These are phyloP conservation scores for Tagetes erecta DNA, from an alignment of 129 eudicot species.

Conservation along the genomic window DNA sequence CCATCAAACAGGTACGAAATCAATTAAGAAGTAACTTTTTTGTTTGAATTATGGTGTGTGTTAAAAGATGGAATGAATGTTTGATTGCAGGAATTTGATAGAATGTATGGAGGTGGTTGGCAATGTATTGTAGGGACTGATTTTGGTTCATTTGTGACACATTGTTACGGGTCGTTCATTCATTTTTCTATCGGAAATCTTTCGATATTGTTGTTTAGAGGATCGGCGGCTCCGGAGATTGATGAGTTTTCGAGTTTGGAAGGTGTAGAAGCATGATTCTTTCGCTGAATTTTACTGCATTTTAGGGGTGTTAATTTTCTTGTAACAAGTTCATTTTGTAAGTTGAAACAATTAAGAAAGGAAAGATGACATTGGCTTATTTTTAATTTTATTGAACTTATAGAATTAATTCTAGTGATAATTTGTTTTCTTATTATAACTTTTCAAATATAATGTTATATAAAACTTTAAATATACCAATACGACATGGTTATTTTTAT, in stretches of 20 bases:
- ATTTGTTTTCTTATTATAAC: too few relatives aligned
- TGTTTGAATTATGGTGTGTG: background rate
- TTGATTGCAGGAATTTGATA: slow-evolving; percentile 69
- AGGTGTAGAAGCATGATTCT: slow-evolving; percentile 33
- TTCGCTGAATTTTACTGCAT: background rate
- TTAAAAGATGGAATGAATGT: background rate
- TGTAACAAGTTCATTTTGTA: slow-evolving; percentile 28
- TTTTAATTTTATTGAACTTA: too few relatives aligned
- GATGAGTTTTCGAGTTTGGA: slow-evolving; percentile 44
- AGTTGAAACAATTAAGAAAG: background rate
- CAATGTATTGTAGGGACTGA: slow-evolving; percentile 94
- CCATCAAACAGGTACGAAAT: slow-evolving; percentile 62
- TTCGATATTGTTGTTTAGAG: slow-evolving; percentile 76
- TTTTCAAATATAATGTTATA: too few relatives aligned
- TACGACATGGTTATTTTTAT: too few relatives aligned
- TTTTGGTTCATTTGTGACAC: slow-evolving; percentile 97
- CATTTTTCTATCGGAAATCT: slow-evolving; percentile 76
- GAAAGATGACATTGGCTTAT: background rate
- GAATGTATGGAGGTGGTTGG: slow-evolving; percentile 77
- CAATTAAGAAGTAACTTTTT: background rate
- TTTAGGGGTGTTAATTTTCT: slow-evolving; percentile 19
- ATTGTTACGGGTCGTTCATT: slow-evolving; percentile 82
- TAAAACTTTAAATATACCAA: too few relatives aligned
- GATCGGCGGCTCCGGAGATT: slow-evolving; percentile 51
- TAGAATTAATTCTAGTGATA: too few relatives aligned